Evolutionary conservation across 148 eudicot species (phyloP), one percentile per base, ranked within the genome.

Genomic region (Fallopia convolvulus): DNA sequence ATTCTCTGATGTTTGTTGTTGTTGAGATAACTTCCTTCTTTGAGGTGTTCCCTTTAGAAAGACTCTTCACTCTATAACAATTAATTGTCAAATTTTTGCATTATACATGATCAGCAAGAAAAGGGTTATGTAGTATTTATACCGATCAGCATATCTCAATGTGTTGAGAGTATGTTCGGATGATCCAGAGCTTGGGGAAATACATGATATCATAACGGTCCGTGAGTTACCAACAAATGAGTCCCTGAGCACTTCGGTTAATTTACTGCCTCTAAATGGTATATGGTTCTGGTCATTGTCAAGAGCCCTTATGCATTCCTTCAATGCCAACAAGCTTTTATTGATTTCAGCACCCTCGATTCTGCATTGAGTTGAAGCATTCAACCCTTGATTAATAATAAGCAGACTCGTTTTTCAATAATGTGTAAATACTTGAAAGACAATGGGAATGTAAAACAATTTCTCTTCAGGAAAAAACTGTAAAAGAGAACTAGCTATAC

Each of bases 281-380:
- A 96, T 91, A 83, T 96, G 98, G 75, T 88, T 89, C 81, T 93
- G 99, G 81, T 96, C 99, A 83, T 90, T 93, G 83, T 96, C 99
- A 61, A 96, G 98, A 14, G 99, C 99, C 82, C 99, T 89, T 77
- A 96, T 96, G 86, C 99, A 96, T 82, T 96, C 98, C 83, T 96
- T 96, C 75, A 96, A 78, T 9, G 99, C 99, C 78, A 96, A 97
- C 89, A 93, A 91, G 83, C 98, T 95, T 92, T 92, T 92, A 81
- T 95, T 95, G 81, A 95, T 95, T 86, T 95, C 99, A 63, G 99
- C 99, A n/a, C 99, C 99, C 86, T 96, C 99, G 82, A 93, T 89
- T 81, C 95, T 89, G 86, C 82, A 42, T 39, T 21, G 44, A 68
- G 8, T 68, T 68, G 10, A 68, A 68, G 15, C 42, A 68, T 15